Conservation (phyloP, 257 asterid genomes). For the Gentiana macrophylla region DNA sequence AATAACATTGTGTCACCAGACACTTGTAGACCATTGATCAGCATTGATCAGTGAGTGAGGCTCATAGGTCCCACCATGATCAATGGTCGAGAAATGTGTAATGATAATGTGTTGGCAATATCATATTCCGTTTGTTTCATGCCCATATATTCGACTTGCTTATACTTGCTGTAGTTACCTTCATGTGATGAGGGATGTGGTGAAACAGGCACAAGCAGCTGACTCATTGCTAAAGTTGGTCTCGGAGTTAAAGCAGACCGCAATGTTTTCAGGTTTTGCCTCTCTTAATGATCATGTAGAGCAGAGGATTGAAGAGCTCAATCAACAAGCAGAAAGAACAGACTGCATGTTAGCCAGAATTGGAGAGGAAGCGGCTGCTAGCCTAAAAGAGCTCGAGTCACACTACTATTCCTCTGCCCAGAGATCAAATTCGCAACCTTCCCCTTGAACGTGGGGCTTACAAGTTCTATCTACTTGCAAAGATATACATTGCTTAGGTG, state of each 20-base stretch:
- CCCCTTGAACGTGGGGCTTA: no score
- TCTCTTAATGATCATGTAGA: slow-evolving; percentile 87
- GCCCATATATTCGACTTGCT: neutral
- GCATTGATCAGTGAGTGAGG: no score
- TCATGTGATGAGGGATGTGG: neutral
- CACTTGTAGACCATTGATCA: no score
- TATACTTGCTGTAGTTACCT: neutral
- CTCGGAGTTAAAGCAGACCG: slow-evolving; percentile 83
- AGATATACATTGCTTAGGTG: no score
- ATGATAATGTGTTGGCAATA: no score
- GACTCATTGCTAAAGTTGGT: slow-evolving; percentile 88
- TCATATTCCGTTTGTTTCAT: no score
- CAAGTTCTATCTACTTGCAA: no score
- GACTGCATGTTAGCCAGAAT: slow-evolving; percentile 41
- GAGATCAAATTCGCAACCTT: slow-evolving; percentile 15
- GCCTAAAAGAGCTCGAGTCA: slow-evolving; percentile 70
- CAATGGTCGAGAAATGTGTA: no score
- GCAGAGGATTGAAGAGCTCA: slow-evolving; percentile 62
- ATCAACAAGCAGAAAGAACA: slow-evolving; percentile 49
- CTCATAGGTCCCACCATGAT: no score
- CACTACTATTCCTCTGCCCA: slow-evolving; percentile 64
- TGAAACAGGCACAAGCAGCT: slow-evolving; percentile 71
- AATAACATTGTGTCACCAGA: no score
- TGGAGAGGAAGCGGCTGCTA: slow-evolving; percentile 77
- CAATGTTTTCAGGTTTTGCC: slow-evolving; percentile 80